Percentiles rank a stretch among this genome's conserved stretches.
Conservation (phyloP, 2,329 filamentous ascomycete genomes). For the Alternaria gaisen region DNA sequence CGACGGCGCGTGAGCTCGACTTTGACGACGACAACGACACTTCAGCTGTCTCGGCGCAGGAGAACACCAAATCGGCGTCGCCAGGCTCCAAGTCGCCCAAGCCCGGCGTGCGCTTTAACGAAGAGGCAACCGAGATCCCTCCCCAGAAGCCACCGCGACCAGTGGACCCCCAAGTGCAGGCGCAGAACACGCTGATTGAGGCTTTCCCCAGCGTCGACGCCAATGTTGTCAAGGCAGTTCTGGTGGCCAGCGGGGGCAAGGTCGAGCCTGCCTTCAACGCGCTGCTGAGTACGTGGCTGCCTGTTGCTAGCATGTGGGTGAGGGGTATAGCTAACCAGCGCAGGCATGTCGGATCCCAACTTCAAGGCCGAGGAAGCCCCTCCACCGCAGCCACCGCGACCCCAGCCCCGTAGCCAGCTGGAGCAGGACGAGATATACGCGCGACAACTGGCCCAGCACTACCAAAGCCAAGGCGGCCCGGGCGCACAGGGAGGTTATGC, state of each 20-base stretch:
- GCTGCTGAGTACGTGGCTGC: constrained; percentile 71
- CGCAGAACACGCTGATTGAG: constrained; percentile 87
- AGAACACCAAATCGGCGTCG: constrained; percentile 44
- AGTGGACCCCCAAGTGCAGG: constrained; percentile 81
- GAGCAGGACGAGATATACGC: constrained; percentile 93
- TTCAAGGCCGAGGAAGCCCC: constrained; percentile 63
- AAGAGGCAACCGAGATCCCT: constrained; percentile 63
- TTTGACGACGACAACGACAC: constrained; percentile 66
- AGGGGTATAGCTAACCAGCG: constrained; percentile 21
- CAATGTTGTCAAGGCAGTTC: constrained; percentile 83
- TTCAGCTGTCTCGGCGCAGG: constrained; percentile 38
- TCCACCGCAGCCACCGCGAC: constrained; percentile 83
- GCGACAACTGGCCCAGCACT: constrained; percentile 91
- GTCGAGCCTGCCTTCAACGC: constrained; percentile 97
- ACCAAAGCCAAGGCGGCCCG: constrained; percentile 61
- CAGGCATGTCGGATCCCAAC: constrained; percentile 64
- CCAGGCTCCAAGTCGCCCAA: constrained; percentile 52
- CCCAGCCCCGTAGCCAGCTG: constrained; percentile 77
- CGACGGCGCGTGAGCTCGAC: constrained; percentile 64
- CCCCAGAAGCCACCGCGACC: constrained; percentile 84
- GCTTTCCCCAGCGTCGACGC: constrained; percentile 88
- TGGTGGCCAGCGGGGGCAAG: constrained; percentile 84
- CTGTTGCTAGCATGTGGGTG: not conserved
- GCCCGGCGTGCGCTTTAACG: constrained; percentile 58
- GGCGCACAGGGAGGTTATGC: constrained; percentile 35